Percentiles rank a stretch among this genome's conserved stretches.
These are phyloP conservation scores for Serendipita sp. DNA, from an alignment of 768 basidiomycete genomes.

Conservation along the genomic window DNA sequence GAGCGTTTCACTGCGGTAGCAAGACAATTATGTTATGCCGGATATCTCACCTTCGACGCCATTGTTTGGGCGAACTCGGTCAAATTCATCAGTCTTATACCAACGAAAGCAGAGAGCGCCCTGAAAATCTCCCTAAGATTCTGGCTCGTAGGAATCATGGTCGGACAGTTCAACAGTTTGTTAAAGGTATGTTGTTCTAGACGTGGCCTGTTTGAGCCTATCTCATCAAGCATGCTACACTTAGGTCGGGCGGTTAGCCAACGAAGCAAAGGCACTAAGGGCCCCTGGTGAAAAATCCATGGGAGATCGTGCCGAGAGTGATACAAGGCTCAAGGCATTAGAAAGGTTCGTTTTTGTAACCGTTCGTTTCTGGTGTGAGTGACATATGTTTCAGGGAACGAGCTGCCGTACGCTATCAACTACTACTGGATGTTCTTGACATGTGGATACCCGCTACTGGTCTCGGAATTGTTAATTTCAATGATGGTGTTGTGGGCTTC, in stretches of 20 bases:
- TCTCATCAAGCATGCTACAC: background rate
- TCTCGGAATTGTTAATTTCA: constrained; percentile 56
- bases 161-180: constrained; percentile 55
- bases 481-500: constrained; percentile 73
- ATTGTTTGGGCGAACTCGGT: constrained; percentile 65
- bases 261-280: constrained; percentile 40
- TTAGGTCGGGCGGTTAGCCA: constrained; percentile 45
- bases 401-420: constrained; percentile 53
- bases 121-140: constrained; percentile 58
- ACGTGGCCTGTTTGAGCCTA: background rate
- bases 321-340: constrained; percentile 7
- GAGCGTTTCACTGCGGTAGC: constrained; percentile 69
- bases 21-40: constrained; percentile 77
- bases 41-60: constrained; percentile 69
- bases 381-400: constrained; percentile 32
- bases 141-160: constrained; percentile 76
- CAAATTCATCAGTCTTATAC: constrained; percentile 44
- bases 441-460: constrained; percentile 79
- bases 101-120: constrained; percentile 44
- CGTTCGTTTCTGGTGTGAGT: constrained; percentile 5
- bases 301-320: constrained; percentile 14
- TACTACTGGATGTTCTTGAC: constrained; percentile 73
- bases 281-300: constrained; percentile 18
- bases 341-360: constrained; percentile 23
- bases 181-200: constrained; percentile 36